phyloP scores from a whole-genome alignment of 257 asterid species.

The Forsythia viridissima region DNA sequence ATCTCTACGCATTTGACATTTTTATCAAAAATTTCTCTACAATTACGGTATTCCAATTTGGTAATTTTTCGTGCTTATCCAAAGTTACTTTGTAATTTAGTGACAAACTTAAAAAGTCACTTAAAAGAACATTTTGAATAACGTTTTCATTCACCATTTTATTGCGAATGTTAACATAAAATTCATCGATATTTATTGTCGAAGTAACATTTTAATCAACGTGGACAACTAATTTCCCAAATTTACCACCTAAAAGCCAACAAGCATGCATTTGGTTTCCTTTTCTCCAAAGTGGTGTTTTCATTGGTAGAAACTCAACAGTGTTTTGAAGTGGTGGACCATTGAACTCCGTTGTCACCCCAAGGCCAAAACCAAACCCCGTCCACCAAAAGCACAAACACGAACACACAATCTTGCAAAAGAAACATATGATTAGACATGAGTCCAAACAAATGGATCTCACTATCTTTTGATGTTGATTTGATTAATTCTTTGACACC shows the following conservation, averaged over 20 bases:
- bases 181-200: not conserved
- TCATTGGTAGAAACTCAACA: not conserved
- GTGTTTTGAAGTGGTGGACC: slow-evolving; percentile 12
- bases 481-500: slow-evolving; percentile 9
- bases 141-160: too few species aligned
- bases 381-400: slow-evolving; percentile 7
- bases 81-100: too few species aligned
- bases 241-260: slow-evolving; percentile 2
- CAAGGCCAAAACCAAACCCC: slow-evolving; percentile 22
- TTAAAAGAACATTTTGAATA: too few species aligned
- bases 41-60: too few species aligned
- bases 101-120: too few species aligned
- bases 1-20: too few species aligned
- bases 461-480: slow-evolving; percentile 16
- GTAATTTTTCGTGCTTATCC: too few species aligned
- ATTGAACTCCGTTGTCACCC: slow-evolving; percentile 5
- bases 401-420: not conserved
- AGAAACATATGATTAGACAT: slow-evolving; percentile 24
- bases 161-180: too few species aligned
- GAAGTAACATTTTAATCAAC: not conserved
- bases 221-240: not conserved
- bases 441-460: slow-evolving; percentile 7
- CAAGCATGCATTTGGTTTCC: not conserved
- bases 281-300: not conserved
- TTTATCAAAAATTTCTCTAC: too few species aligned